phyloP scores from a whole-genome alignment of 2,329 filamentous ascomycete species.

The Eutypella sp. region DNA sequence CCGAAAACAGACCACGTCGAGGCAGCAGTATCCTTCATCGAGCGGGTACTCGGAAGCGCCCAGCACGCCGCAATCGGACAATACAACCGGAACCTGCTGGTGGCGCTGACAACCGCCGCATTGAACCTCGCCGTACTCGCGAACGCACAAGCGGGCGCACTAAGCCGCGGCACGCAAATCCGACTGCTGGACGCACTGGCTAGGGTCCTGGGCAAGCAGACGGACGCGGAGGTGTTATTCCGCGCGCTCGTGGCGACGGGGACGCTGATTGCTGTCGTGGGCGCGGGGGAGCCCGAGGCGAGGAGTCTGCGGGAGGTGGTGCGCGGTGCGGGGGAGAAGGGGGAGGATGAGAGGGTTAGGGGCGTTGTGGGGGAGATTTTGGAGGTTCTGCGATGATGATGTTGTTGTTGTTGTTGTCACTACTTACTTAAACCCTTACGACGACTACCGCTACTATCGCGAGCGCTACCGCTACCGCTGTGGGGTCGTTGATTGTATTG shows the following conservation, averaged over 20 bases:
- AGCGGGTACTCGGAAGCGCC: conserved; percentile 51
- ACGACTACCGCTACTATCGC: neutral
- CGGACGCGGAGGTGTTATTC: conserved; percentile 79
- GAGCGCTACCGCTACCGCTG: neutral
- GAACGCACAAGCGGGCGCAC: conserved; percentile 30
- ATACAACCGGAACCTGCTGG: conserved; percentile 71
- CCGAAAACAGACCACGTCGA: conserved; percentile 47
- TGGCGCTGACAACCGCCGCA: conserved; percentile 75
- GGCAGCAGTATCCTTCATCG: conserved; percentile 57
- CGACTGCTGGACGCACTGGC: conserved; percentile 58
- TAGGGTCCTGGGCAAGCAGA: conserved; percentile 58
- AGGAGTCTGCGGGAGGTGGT: conserved; percentile 40
- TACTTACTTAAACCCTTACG: neutral
- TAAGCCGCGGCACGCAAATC: conserved; percentile 35
- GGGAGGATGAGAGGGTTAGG: conserved; percentile 43
- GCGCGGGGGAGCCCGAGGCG: conserved; percentile 36
- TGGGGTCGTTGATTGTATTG: too few relatives aligned
- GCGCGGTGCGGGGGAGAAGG: conserved; percentile 36
- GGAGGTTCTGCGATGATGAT: conserved; percentile 25
- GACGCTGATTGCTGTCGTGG: conserved; percentile 63
- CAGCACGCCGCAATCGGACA: conserved; percentile 42
- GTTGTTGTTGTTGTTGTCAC: too few relatives aligned
- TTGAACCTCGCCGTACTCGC: conserved; percentile 82
- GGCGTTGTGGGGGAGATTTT: conserved; percentile 43
- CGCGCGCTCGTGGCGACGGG: conserved; percentile 78